Base-by-base conservation (phyloP, 169 alveolate genomes). In the Babesia gibsoni region DNA sequence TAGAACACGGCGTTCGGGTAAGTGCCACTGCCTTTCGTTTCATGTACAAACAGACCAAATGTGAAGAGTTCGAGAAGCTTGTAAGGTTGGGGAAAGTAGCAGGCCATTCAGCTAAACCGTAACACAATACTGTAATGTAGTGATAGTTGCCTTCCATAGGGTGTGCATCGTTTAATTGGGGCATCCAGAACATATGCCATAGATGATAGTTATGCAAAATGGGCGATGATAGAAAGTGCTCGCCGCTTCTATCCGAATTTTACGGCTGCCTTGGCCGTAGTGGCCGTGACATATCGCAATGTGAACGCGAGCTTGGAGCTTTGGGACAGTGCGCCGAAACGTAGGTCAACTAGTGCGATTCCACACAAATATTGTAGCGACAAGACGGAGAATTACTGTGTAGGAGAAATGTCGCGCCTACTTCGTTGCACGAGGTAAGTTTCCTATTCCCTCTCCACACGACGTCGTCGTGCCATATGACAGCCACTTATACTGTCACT, bases 1-100 rank as follows among this genome's bases (percentile, higher is more conserved):
- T 88, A 41, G 82, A 70, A 37, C 86, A 83, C 27, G 93, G 93
- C 18, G 82, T 88, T 18, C 36, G 93, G 74, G 93, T 88, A 57
- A 22, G 75, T 53, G 6, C 16, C 10, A 3, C 6, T 33, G 41
- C 5, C 22, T 39, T 32, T 12, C 48, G 32, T 23, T 29, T 16
- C 30, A 46, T n/a, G 18, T 45, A 12, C 57, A 37, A 32, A 32
- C 66, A 87, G 92, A 88, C 91, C 20, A 41, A 53, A 49, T 83
- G 89, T 53, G 86, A 72, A 36, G 92, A 89, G 84, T 90, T 69
- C 82, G 87, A 88, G 29, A 84, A 77, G 35, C 57, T 90, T 57
- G 78, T 90, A 43, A 74, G 82, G 25, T 52, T 67, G 43, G 93
- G 93, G 1, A 78, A 59, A 27, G 84, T 90, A 23, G 90, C 91